Base-by-base conservation (phyloP, 805 yeast species). In the Ogataea parapolymorpha region DNA sequence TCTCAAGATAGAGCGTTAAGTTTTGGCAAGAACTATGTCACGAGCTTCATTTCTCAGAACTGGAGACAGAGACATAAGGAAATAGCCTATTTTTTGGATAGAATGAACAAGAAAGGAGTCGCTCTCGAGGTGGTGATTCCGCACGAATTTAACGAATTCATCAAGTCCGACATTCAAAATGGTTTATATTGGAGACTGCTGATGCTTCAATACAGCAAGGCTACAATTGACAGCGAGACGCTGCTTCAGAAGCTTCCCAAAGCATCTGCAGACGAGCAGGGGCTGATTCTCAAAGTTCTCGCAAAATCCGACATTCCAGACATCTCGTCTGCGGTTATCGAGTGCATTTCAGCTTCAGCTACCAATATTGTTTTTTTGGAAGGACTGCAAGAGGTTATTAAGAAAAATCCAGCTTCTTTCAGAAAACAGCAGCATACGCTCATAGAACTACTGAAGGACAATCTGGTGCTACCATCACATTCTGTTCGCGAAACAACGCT, bases 141-240 rank as follows among this genome's bases (percentile, higher is more conserved):
- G 1, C 44, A 39, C n/a, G 67, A 64, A 23, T 55, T 70, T 15
- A 56, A 56, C 30, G 39, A 58, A 3, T 54, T 47, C 6, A 53
- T 68, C 13, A 50, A 67, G 23, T 45, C 49, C 3, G 54, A 54
- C 4, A 55, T 62, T 22, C 43, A 37, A 46, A 28, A 47, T 28
- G 72, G 72, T 5, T 50, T 75, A 5, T 72, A 72, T 50, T 79
- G 85, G 85, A 71, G 77, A 55, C 47, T 75, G 11, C 48, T 67
- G 2, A 47, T 79, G 13, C 52, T 79, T 27, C 67, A 62, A 29
- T 53, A 64, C 47, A 62, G 71, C 6, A 49, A 65, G 12, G 54
- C 55, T n/a, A 45, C 56, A 4, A 52, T 63, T 16, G 53, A 55
- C 26, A 48, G 54, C 10, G 49, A 41, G 11, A 34, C 35, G 27